These are phyloP conservation scores for Termitomyces sp. DNA, from an alignment of 768 basidiomycete genomes.

Conservation along the genomic window DNA sequence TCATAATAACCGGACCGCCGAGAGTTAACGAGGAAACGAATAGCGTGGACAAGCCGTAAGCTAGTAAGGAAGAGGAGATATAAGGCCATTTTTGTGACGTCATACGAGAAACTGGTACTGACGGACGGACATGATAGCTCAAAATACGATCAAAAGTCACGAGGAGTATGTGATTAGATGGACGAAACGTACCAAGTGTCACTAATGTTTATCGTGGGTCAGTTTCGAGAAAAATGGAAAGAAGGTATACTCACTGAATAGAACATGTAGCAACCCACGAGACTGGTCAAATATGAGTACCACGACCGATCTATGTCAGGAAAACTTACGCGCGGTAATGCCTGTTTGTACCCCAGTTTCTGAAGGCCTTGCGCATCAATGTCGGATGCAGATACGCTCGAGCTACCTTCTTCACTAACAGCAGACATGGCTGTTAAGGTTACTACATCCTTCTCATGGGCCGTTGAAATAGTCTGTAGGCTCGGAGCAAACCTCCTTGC, in stretches of 20 bases:
- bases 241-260: slow-evolving; percentile 40
- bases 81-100: neutral
- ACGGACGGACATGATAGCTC: slow-evolving; percentile 63
- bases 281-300: slow-evolving; percentile 22
- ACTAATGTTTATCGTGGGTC: slow-evolving; percentile 21
- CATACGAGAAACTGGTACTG: slow-evolving; percentile 18
- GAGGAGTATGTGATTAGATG: neutral
- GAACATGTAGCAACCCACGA: slow-evolving; percentile 45
- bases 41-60: slow-evolving; percentile 49
- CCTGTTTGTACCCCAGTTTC: slow-evolving; percentile 50
- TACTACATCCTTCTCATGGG: neutral
- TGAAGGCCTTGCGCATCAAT: slow-evolving; percentile 29
- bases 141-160: neutral
- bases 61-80: slow-evolving; percentile 21
- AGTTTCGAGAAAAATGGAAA: neutral
- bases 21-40: slow-evolving; percentile 48
- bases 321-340: slow-evolving; percentile 40
- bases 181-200: slow-evolving; percentile 35
- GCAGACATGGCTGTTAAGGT: neutral
- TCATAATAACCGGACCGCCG: slow-evolving; percentile 49
- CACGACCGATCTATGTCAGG: neutral
- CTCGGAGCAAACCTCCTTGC: neutral
- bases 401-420: slow-evolving; percentile 1
- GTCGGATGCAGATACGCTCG: neutral
- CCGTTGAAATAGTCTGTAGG: neutral